Evolutionary conservation across 768 basidiomycete genomes (phyloP), one percentile per base, ranked within the genome.

Genomic region (Cystobasidium ongulense): DNA sequence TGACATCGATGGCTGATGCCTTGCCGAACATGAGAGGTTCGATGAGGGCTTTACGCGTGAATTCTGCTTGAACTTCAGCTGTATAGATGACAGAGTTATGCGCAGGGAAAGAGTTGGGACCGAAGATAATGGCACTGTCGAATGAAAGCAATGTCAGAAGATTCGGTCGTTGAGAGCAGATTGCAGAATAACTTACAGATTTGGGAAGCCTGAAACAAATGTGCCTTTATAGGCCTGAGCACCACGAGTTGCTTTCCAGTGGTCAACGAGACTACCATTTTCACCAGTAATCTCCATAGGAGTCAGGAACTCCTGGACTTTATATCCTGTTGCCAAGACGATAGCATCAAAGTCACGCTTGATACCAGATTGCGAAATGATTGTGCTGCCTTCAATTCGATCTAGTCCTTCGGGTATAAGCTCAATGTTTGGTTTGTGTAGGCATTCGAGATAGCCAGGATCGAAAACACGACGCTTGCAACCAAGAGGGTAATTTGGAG

Each of bases 401-500:
- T 59, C 57, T 59, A 59, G 13, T 27, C 57, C 57, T 59, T 59
- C 57, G 29, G 74, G 41, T 33, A 68, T 62, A 43, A 88, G 75
- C 23, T 80, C 80, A 38, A 88, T 85, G 78, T 89, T 88, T 0
- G 85, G 82, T 53, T 81, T 82, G 66, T 85, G 81, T 63, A 88
- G 79, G 29, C 83, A 81, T n/a, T 83, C 79, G 23, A 89, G 83
- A 77, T 87, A 88, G 21, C 84, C 84, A 1, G 86, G 85, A 77
- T 89, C 86, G 68, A 86, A 82, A 38, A 89, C 85, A 23, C 88
- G 84, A 43, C 88, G 76, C 41, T 80, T 80, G 74, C 77, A 79
- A 57, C 78, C 77, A 39, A 80, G 73, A 10, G 79, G 74, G 79
- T 85, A 86, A 11, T 81, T 80, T 2, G 88, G 88, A 68, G 84